Conservation (phyloP, 495 filamentous ascomycete species). For the Coniosporium apollinis region DNA sequence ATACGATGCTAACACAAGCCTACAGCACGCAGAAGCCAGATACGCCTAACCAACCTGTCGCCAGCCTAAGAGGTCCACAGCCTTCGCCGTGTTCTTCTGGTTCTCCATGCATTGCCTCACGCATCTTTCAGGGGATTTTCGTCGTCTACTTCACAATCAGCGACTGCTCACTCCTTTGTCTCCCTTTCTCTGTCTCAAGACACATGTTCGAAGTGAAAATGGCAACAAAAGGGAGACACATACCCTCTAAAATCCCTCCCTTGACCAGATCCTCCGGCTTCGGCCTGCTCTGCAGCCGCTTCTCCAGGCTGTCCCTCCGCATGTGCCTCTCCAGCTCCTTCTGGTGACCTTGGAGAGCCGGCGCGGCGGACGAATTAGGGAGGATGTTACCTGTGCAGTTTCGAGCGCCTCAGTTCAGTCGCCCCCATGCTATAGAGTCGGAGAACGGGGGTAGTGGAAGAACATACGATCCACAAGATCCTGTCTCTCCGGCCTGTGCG, state of each 20-base stretch:
- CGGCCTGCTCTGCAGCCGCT: constrained; percentile 61
- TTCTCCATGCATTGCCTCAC: no score
- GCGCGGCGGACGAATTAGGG: constrained; percentile 55
- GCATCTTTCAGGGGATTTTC: constrained; percentile 6
- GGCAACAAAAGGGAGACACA: constrained; percentile 2
- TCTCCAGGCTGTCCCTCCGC: constrained; percentile 68
- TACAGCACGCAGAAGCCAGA: no score
- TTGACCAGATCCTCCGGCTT: constrained; percentile 57
- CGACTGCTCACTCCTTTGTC: neutral
- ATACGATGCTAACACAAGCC: no score
- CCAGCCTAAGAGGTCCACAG: no score
- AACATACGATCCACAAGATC: constrained; percentile 55
- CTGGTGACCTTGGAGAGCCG: constrained; percentile 58
- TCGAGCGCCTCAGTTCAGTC: no score
- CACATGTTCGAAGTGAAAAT: no score
- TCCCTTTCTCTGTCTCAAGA: no score
- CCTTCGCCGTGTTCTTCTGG: no score
- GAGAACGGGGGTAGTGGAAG: no score
- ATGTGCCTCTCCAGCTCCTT: constrained; percentile 70
- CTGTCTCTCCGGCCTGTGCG: constrained; percentile 46
- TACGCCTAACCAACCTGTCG: no score
- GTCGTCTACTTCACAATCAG: constrained; percentile 1
- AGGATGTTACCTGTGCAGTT: constrained; percentile 58
- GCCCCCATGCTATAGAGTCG: no score
- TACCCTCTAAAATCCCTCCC: constrained; percentile 44